Base-by-base conservation (phyloP, 345 rosid species). In the Rubroshorea leprosula region DNA sequence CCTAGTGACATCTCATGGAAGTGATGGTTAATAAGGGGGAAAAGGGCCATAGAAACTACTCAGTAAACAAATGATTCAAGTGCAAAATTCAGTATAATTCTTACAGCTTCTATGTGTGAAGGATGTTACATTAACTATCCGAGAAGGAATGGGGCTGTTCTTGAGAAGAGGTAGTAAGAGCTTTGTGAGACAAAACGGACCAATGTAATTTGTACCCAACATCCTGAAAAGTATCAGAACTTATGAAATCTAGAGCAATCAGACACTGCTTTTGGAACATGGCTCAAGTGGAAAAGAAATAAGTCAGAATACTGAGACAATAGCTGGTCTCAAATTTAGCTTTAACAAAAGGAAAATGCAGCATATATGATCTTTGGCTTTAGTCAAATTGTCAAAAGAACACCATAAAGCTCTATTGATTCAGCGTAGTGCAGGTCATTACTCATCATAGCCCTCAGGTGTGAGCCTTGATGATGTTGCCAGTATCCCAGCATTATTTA, bases 401-500 rank as follows among this genome's bases (percentile, higher is more conserved):
- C 5, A 43, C 41, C 3, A 22, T 44, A 2, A 44, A 44, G 12
- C 41, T 35, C 41, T 35, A 13, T 13, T 35, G 11, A 38, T 21
- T 16, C 48, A 53, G 14, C 21, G 5, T 29, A 49, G 29, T 6
- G 22, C 41, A 58, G 66, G 51, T 51, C 64, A 73, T 71, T 78
- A 92, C 97, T 75, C 61, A 64, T 92, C 98, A 68, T 79, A 80
- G 78, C 96, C 97, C 68, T 89, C 87, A 58, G 77, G 35, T 13
- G 97, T 83, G 8, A 72, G 56, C 16, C 83, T 76, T 39, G 63
- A 59, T 6, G 93, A 76, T 29, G 85, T 78, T 74, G 98, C 96
- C 48, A 92, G 64, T 68, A 92, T 80, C 63, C 97, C 98, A 70
- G 98, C 98, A 66, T 92, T 85, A 73, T 92, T 92, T 38, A 92